Percentiles rank a stretch among this genome's conserved stretches.
Evolutionary conservation across 2,329 filamentous ascomycete genomes (phyloP).

Genomic region (Chaetothyriales sp.): DNA sequence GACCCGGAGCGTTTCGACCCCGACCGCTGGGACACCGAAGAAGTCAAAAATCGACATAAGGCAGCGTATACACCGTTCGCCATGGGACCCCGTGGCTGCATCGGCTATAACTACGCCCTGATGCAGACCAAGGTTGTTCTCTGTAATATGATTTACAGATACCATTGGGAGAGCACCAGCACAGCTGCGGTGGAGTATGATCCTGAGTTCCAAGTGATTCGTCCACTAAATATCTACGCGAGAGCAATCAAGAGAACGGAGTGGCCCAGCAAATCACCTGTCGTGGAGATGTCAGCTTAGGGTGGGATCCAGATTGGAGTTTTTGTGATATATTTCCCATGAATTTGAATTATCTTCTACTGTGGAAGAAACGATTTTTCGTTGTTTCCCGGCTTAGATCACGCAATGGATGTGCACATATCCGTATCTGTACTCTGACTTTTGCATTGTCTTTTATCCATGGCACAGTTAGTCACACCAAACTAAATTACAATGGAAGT

Average conservation of each 20-base stretch:
- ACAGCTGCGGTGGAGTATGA: constrained; percentile 44
- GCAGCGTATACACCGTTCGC: constrained; percentile 47
- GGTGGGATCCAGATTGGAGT: too few relatives aligned
- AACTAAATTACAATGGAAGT: too few relatives aligned
- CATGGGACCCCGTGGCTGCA: constrained; percentile 43
- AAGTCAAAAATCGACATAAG: constrained; percentile 39
- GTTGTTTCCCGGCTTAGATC: too few relatives aligned
- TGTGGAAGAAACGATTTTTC: too few relatives aligned
- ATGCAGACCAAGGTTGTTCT: constrained; percentile 46
- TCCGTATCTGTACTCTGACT: too few relatives aligned
- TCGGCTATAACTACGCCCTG: constrained; percentile 52
- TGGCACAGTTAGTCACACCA: too few relatives aligned
- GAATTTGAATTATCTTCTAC: too few relatives aligned
- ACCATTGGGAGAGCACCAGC: constrained; percentile 41
- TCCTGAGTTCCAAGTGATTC: constrained; percentile 45
- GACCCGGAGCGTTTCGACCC: constrained; percentile 46
- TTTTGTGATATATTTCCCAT: too few relatives aligned
- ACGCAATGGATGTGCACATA: too few relatives aligned
- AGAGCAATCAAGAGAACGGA: constrained; percentile 36
- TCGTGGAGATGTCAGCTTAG: not conserved
- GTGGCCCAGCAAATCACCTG: constrained; percentile 27
- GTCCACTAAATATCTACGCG: constrained; percentile 43
- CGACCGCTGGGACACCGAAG: constrained; percentile 44
- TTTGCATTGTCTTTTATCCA: too few relatives aligned
- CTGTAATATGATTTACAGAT: constrained; percentile 45